A percentile compares a stretch with the other conserved stretches of the same genome.
These are phyloP conservation scores for Strobilomyces echinocephalus DNA, from an alignment of 768 basidiomycete species.

Conservation along the genomic window DNA sequence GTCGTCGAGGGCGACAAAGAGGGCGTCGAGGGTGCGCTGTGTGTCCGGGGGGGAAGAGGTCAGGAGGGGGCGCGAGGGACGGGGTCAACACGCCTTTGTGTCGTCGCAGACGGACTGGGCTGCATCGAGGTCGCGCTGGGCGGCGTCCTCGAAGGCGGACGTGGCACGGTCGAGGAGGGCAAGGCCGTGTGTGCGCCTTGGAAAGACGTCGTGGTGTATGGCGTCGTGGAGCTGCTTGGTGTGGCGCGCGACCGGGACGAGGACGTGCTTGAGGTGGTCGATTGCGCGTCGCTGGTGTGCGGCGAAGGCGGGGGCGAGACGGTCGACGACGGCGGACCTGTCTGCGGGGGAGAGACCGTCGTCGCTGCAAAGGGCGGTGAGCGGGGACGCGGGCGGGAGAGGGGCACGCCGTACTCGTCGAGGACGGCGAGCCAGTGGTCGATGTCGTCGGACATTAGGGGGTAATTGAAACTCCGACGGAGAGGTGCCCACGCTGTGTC, in stretches of 20 bases:
- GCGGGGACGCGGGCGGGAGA: background rate
- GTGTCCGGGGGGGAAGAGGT: conserved; percentile 6
- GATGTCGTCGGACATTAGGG: conserved; percentile 12
- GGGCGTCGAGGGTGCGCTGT: conserved; percentile 40
- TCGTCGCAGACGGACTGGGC: conserved; percentile 35
- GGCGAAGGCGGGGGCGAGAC: conserved; percentile 38
- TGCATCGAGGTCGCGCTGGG: conserved; percentile 41
- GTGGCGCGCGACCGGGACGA: conserved; percentile 34
- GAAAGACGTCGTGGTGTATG: conserved; percentile 32
- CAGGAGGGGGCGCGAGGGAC: conserved; percentile 1
- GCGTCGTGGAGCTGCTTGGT: conserved; percentile 35
- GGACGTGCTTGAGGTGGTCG: conserved; percentile 29
- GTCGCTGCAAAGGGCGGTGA: conserved; percentile 27
- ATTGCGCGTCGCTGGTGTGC: conserved; percentile 28
- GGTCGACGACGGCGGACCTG: conserved; percentile 43
- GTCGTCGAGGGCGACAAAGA: conserved; percentile 44
- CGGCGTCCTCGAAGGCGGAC: conserved; percentile 46
- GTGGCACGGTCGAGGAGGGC: conserved; percentile 52
- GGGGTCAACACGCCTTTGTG: conserved; percentile 39
- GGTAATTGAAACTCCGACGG: conserved; percentile 18
- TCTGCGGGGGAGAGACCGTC: conserved; percentile 38
- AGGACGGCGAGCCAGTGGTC: conserved; percentile 29
- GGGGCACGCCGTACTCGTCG: conserved; percentile 18
- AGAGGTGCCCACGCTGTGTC: conserved; percentile 7
- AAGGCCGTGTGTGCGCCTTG: conserved; percentile 37